These are phyloP conservation scores for Vitis hybrid DNA, from an alignment of 177 flowering plant species.

Conservation along the genomic window DNA sequence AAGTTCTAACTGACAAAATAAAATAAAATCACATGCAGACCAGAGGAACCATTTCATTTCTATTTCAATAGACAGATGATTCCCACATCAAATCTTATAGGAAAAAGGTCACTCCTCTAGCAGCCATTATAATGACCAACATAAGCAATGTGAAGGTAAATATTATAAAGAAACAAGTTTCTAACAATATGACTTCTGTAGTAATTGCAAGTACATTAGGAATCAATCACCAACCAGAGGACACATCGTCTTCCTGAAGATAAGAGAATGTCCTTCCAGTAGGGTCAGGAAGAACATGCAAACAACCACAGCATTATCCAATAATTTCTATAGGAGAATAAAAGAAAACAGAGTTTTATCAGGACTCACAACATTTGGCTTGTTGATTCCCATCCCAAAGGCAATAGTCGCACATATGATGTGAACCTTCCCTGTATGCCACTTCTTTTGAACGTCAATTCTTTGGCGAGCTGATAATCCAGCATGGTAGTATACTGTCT, in stretches of 20 bases:
- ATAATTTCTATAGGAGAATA: not conserved
- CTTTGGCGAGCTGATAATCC: conserved; percentile 84
- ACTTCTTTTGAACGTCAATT: conserved; percentile 74
- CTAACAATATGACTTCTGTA: not conserved
- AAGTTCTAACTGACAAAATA: not conserved
- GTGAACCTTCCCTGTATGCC: conserved; percentile 82
- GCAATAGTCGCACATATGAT: conserved; percentile 97
- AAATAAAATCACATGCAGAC: not conserved
- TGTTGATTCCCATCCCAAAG: conserved; percentile 99
- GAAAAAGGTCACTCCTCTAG: too few relatives aligned
- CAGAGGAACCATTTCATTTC: too few relatives aligned
- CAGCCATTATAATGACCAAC: too few relatives aligned
- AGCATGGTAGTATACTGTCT: conserved; percentile 87
- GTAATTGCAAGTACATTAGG: too few relatives aligned
- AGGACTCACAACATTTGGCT: conserved; percentile 90
- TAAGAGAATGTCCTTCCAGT: not conserved
- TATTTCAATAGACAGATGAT: too few relatives aligned
- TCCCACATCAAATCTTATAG: too few relatives aligned
- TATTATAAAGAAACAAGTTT: not conserved
- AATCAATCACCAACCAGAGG: too few relatives aligned
- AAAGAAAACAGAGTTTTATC: conserved; percentile 4
- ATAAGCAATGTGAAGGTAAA: too few relatives aligned
- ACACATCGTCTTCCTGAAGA: too few relatives aligned
- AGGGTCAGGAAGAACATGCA: not conserved
- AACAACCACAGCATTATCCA: not conserved